phyloP scores from a whole-genome alignment of 2,329 filamentous ascomycete genomes.

The Xylaria sp. region DNA sequence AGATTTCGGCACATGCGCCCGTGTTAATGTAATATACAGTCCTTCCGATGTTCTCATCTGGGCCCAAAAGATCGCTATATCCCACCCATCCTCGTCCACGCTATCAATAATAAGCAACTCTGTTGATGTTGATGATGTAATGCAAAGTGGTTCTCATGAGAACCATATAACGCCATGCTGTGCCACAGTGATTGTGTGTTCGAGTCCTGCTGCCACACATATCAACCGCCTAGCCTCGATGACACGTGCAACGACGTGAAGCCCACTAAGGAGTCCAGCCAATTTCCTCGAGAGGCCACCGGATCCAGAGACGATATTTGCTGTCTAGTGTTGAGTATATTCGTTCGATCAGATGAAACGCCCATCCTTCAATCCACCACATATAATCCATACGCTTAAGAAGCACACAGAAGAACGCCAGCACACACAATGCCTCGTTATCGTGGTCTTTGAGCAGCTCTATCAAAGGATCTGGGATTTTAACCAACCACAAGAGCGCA shows the following conservation, averaged over 20 bases:
- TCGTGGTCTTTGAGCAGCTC: conserved; percentile 41
- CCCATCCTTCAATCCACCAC: conserved; percentile 49
- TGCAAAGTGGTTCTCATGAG: not conserved
- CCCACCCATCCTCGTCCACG: not conserved
- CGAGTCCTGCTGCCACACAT: not conserved
- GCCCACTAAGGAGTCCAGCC: conserved; percentile 43
- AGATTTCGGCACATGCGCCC: not conserved
- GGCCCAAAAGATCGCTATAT: not conserved
- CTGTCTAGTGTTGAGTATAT: conserved; percentile 46
- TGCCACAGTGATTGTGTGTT: not conserved
- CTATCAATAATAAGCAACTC: not conserved
- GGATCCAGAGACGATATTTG: conserved; percentile 46
- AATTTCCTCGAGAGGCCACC: conserved; percentile 48
- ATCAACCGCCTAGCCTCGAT: not conserved
- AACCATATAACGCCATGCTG: not conserved
- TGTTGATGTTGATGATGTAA: not conserved
- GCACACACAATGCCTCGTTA: conserved; percentile 43
- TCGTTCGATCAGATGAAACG: conserved; percentile 45
- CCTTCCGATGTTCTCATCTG: not conserved
- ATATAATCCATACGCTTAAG: conserved; percentile 45
- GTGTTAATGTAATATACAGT: conserved; percentile 4
- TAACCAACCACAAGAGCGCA: conserved; percentile 44
- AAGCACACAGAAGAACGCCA: conserved; percentile 48
- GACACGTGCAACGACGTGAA: not conserved
- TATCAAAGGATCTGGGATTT: conserved; percentile 38